Percentiles rank a stretch among this genome's conserved stretches.
Evolutionary conservation across 2,329 filamentous ascomycete genomes (phyloP).

Genomic region (Teratosphaeria viscida): DNA sequence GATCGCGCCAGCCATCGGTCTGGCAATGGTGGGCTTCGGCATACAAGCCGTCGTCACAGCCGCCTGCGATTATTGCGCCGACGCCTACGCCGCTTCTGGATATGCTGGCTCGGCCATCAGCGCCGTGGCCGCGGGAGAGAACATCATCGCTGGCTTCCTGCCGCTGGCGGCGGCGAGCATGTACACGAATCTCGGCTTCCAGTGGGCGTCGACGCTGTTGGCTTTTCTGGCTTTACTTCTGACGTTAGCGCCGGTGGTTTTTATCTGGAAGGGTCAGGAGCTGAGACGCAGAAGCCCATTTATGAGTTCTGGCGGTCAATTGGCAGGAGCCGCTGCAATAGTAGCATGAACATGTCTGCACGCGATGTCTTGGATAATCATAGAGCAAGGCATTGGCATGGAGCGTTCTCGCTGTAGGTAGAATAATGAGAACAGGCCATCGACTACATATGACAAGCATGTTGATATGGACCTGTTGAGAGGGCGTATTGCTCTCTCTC

Average conservation of each 20-base stretch:
- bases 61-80: constrained; percentile 40
- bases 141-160: constrained; percentile 38
- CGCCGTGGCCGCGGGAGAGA: constrained; percentile 40
- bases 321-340: neutral
- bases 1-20: constrained; percentile 38
- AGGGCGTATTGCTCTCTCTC: neutral
- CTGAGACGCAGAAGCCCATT: constrained; percentile 25
- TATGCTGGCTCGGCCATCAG: constrained; percentile 42
- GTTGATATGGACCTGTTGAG: no score
- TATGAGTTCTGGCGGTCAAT: constrained; percentile 11
- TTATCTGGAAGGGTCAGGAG: constrained; percentile 26
- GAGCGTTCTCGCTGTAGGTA: neutral
- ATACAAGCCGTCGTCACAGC: constrained; percentile 38
- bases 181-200: constrained; percentile 39
- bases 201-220: constrained; percentile 40
- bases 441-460: no score
- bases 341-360: neutral
- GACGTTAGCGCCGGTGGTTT: constrained; percentile 35
- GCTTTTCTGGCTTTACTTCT: constrained; percentile 35
- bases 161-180: constrained; percentile 38
- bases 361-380: neutral
- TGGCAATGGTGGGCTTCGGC: constrained; percentile 40
- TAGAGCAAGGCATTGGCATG: neutral
- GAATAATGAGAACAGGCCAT: neutral
- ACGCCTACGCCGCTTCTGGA: constrained; percentile 35